Base-by-base conservation (phyloP, 495 filamentous ascomycete species). In the Hypoxylon trugodes region DNA sequence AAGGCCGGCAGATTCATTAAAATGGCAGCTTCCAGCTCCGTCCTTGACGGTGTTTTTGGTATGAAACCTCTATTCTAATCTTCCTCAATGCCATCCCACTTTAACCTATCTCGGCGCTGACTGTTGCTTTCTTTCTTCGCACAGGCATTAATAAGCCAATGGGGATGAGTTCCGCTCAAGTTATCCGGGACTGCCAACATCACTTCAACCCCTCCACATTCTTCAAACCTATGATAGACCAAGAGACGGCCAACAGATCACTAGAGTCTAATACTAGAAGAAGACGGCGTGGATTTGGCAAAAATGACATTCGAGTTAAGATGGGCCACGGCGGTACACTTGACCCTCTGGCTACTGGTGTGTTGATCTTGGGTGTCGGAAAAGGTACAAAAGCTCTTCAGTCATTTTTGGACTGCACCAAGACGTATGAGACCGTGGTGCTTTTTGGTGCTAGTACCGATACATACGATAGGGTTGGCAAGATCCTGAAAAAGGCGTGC, bases 321-420 rank as follows among this genome's bases (percentile, higher is more conserved):
- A 89, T 98, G 66, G 95, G 95, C 15, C 95, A 99, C 77, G 95
- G 96, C 28, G 95, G 95, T 26, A 99, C 95, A 0, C 83, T 99
- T 3, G 95, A 99, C 68, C 95, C 95, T 2, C 84, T 97, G 62
- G 95, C 95, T 10, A 96, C 91, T 1, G 95, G 95, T 19, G 91
- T 99, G 8, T 81, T 99, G 48, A 89, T 97, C 41, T 78, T 91
- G 1, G 96, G 93, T 30, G 84, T 97, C 6, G 94, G 93, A 15
- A 86, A 85, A 49, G 96, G 93, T 10, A 99, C 96, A 9, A 98
- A 97, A 73, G 73, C 79, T 4, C 82, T 99, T 2, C 77, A 84
- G 46, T 70, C 83, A 10, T 97, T 97, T 67, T 76, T 99, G 25
- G 79, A 79, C 19, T 97, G 95, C 76, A 96, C 90, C 19, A 99